Base-by-base conservation (phyloP, 495 filamentous ascomycete genomes). In the Saxophila tyrrhenica region DNA sequence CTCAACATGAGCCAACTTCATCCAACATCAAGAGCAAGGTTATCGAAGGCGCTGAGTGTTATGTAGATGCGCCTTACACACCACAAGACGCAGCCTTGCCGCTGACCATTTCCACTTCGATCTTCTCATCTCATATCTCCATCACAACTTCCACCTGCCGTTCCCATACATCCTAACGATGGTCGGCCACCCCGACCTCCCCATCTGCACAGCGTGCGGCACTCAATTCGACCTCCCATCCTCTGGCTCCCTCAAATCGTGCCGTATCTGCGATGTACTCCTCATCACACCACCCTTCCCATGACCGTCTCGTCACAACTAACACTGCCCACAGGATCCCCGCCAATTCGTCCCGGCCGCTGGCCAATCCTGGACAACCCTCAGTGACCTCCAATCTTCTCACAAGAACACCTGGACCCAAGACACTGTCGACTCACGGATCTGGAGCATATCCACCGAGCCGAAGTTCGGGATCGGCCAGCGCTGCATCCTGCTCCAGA, bases 381-480 rank as follows among this genome's bases (percentile, higher is more conserved):
- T 63, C 21, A n/a, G 19, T 21, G 16, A 48, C 15, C 49, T 61
- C 35, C 49, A 39, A n/a, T 48, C 39, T 16, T 25, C 10, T 1
- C 44, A 54, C 58, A 20, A 10, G 5, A 57, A 61, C 50, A 57
- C 39, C 19, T 44, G 47, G 21, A 39, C 45, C 35, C 43, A 47
- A 19, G 62, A 35, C 46, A 52, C 11, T 63, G 64, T 25, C 56
- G 79, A 67, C 23, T 56, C 0, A 42, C 39, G 67, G 0, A 67
- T 86, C 23, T 70, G 68, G 45, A 77, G 70, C 32, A 75, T 87
- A 38, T 64, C 62, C 51, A 83, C 81, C 0, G 68, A 76, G 44
- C 84, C 84, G 2, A 81, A 73, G 60, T 71, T 84, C 54, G 85
- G 66, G 43, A 91, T 89, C 53, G 85, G 85, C 17, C 81, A 91